phyloP scores from a whole-genome alignment of 2,329 filamentous ascomycete species.

The Trichocomaceae sp. region DNA sequence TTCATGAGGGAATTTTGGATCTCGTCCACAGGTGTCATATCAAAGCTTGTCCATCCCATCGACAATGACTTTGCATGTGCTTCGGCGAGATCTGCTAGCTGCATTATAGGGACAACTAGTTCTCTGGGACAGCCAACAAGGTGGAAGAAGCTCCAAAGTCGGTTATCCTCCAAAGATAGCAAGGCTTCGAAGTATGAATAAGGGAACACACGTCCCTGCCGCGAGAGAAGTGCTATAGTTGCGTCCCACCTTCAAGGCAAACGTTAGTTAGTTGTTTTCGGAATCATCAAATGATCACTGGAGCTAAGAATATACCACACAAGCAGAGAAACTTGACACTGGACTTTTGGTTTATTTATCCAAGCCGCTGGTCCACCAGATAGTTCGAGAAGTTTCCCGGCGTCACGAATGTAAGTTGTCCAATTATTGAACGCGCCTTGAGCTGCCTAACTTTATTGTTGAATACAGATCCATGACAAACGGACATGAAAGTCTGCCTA shows the following conservation, averaged over 20 bases:
- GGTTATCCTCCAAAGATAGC: not conserved
- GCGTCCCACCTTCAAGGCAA: slow-evolving; percentile 3
- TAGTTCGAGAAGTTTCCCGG: not conserved
- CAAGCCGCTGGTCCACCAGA: slow-evolving; percentile 1
- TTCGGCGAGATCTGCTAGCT: slow-evolving; percentile 3
- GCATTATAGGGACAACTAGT: slow-evolving; percentile 3
- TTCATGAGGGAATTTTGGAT: not conserved
- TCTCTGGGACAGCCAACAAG: slow-evolving; percentile 7
- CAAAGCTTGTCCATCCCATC: slow-evolving; percentile 1
- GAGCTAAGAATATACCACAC: not conserved
- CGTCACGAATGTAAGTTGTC: slow-evolving; percentile 1
- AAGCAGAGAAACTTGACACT: slow-evolving; percentile 3
- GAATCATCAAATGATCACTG: not conserved
- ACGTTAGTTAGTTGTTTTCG: not conserved
- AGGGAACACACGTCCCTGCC: not conserved
- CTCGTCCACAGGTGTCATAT: not conserved
- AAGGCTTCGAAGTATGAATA: slow-evolving; percentile 7
- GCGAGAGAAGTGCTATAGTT: slow-evolving; percentile 4
- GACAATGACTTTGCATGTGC: not conserved
- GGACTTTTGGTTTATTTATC: not conserved
- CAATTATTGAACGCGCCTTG: slow-evolving; percentile 6
- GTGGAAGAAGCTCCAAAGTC: slow-evolving; percentile 5
- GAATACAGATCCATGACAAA: not conserved
- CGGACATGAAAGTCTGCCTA: not conserved
- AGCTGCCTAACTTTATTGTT: not conserved